These are phyloP conservation scores for Camptophora hylomeconis DNA, from an alignment of 2,329 filamentous ascomycete genomes.

Conservation along the genomic window DNA sequence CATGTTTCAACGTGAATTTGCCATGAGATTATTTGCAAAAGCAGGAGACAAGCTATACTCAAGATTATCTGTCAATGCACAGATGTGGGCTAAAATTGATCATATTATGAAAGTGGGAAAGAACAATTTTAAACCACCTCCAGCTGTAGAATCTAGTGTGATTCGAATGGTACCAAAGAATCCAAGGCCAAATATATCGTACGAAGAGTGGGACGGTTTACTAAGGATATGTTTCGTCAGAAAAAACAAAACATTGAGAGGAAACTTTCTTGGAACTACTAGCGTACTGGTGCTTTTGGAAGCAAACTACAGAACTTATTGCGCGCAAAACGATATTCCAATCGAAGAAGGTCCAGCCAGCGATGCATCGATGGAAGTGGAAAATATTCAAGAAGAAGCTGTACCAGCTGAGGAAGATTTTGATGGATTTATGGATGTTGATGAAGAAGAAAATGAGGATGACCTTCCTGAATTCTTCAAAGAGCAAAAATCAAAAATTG, in stretches of 20 bases:
- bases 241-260: constrained; percentile 81
- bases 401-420: constrained; percentile 29
- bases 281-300: constrained; percentile 74
- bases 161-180: constrained; percentile 81
- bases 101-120: constrained; percentile 84
- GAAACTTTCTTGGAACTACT: constrained; percentile 66
- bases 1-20: constrained; percentile 96
- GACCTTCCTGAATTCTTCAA: constrained; percentile 78
- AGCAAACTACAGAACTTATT: constrained; percentile 80
- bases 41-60: constrained; percentile 83
- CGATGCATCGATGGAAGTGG: constrained; percentile 28
- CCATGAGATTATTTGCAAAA: constrained; percentile 73
- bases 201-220: constrained; percentile 90
- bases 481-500: constrained; percentile 30
- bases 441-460: constrained; percentile 34
- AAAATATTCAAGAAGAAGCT: constrained; percentile 18
- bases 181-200: constrained; percentile 75
- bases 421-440: constrained; percentile 39
- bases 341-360: constrained; percentile 52
- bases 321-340: constrained; percentile 68
- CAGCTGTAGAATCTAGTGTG: constrained; percentile 81
- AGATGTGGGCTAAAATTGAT: constrained; percentile 69
- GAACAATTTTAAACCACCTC: constrained; percentile 93
- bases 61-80: constrained; percentile 80
- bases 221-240: constrained; percentile 69